Percentiles rank a stretch among this genome's conserved stretches.
Conservation (phyloP, 768 basidiomycete species). For the Boletus sp. region DNA sequence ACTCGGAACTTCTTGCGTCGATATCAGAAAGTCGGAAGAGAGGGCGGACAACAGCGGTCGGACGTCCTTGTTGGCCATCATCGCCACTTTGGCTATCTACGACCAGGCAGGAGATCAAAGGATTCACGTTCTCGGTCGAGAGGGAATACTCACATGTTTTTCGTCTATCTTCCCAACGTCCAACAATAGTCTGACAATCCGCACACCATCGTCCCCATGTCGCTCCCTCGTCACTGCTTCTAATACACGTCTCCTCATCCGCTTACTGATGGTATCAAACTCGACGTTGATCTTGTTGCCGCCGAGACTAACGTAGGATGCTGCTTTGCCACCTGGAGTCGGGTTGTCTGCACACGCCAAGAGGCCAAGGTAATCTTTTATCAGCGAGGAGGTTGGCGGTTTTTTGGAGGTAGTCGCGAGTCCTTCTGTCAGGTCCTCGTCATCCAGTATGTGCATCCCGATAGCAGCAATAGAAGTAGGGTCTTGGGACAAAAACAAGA, state of each 20-base stretch:
- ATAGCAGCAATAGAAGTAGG: slow-evolving; percentile 67
- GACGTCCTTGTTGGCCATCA: slow-evolving; percentile 89
- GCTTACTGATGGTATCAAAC: slow-evolving; percentile 67
- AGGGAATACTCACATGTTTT: slow-evolving; percentile 64
- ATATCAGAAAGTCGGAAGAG: slow-evolving; percentile 78
- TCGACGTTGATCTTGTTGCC: slow-evolving; percentile 78
- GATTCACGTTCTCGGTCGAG: neutral
- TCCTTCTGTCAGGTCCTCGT: slow-evolving; percentile 59
- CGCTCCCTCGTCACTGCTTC: slow-evolving; percentile 80
- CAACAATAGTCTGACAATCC: slow-evolving; percentile 75
- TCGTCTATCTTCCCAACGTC: slow-evolving; percentile 92
- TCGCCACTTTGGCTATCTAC: slow-evolving; percentile 88
- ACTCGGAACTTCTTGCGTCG: slow-evolving; percentile 90
- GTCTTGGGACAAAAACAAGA: slow-evolving; percentile 38
- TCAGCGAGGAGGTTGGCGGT: slow-evolving; percentile 50
- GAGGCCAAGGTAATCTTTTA: slow-evolving; percentile 82
- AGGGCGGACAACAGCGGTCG: slow-evolving; percentile 78
- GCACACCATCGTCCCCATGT: slow-evolving; percentile 79
- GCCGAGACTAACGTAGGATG: slow-evolving; percentile 68
- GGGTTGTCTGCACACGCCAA: slow-evolving; percentile 83
- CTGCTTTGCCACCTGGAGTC: slow-evolving; percentile 62
- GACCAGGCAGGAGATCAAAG: neutral
- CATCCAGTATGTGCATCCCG: slow-evolving; percentile 60
- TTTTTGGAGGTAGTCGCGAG: slow-evolving; percentile 58
- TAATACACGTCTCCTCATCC: slow-evolving; percentile 67